These are phyloP conservation scores for Aspergillus quadrilineatus DNA, from an alignment of 2,329 filamentous ascomycete species.

Conservation along the genomic window DNA sequence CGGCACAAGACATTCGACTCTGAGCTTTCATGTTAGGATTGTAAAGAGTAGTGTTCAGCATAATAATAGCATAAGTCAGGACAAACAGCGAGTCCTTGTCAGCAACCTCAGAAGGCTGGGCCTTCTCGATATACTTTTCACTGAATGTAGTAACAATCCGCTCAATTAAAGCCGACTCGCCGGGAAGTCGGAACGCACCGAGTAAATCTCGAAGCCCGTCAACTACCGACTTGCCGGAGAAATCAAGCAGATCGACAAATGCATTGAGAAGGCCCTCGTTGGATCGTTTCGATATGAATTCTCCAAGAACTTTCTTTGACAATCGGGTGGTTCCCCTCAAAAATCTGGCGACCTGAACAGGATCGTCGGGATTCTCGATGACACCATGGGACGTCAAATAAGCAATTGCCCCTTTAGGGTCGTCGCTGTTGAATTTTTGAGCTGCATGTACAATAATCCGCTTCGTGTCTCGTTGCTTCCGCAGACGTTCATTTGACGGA, in stretches of 20 bases:
- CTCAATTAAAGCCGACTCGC: constrained; percentile 89
- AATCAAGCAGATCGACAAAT: constrained; percentile 86
- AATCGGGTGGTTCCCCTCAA: constrained; percentile 82
- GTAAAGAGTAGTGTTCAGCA: constrained; percentile 96
- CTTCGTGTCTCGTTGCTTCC: constrained; percentile 74
- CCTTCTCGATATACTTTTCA: constrained; percentile 74
- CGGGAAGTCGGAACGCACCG: constrained; percentile 88
- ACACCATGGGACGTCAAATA: constrained; percentile 84
- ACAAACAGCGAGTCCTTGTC: constrained; percentile 88
- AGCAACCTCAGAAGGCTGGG: constrained; percentile 70
- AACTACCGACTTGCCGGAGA: constrained; percentile 79
- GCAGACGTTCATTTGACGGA: constrained; percentile 64
- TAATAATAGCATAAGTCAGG: constrained; percentile 92
- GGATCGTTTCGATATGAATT: constrained; percentile 86
- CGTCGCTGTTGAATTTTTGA: constrained; percentile 95
- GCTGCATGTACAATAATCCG: constrained; percentile 85
- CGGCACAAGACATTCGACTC: constrained; percentile 78
- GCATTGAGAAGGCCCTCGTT: constrained; percentile 82
- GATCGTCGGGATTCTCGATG: constrained; percentile 72
- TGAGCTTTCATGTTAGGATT: constrained; percentile 77
- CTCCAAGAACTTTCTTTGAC: constrained; percentile 86
- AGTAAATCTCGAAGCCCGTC: constrained; percentile 85
- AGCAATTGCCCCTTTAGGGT: constrained; percentile 81
- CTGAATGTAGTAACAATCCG: constrained; percentile 85
- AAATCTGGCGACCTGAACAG: constrained; percentile 78